Percentiles rank a stretch among this genome's conserved stretches.
Conservation (phyloP, 352 stramenopile genomes). For the Phytopythium chamaehyphon region DNA sequence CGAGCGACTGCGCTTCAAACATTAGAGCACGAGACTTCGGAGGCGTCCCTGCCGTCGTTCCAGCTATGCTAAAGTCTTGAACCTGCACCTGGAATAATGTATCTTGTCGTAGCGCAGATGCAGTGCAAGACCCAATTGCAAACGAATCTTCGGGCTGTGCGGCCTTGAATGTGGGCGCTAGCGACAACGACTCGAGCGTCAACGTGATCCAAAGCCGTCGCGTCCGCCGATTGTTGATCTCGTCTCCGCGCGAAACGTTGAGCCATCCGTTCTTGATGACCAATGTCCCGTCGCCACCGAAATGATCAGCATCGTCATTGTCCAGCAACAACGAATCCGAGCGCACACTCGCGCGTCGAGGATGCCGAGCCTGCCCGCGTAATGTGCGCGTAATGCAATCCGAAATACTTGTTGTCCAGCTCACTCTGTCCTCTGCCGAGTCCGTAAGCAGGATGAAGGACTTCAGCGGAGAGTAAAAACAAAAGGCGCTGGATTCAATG, state of each 20-base stretch:
- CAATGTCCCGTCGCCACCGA: constrained; percentile 35
- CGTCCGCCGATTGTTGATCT: constrained; percentile 18
- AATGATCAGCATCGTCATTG: constrained; percentile 47
- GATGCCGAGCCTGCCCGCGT: constrained; percentile 32
- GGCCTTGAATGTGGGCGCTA: constrained; percentile 63
- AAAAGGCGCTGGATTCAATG: constrained; percentile 55
- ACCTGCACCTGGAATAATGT: constrained; percentile 60
- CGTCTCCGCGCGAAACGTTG: constrained; percentile 48
- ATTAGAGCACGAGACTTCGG: constrained; percentile 29
- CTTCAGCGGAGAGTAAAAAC: constrained; percentile 83
- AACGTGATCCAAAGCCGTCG: constrained; percentile 77
- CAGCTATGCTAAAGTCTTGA: constrained; percentile 8
- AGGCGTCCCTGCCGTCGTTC: constrained; percentile 11
- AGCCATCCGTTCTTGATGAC: constrained; percentile 88
- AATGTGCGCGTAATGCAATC: constrained; percentile 61
- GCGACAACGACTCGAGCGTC: constrained; percentile 64
- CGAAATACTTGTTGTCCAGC: constrained; percentile 61
- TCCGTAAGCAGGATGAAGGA: constrained; percentile 81
- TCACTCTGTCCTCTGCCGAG: constrained; percentile 53
- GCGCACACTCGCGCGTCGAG: constrained; percentile 48
- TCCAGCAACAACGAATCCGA: constrained; percentile 62
- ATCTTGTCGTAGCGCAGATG: constrained; percentile 40
- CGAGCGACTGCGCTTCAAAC: constrained; percentile 58
- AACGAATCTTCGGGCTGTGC: constrained; percentile 63
- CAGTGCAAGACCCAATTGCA: constrained; percentile 55